Base-by-base conservation (phyloP, 805 yeast genomes). In the Komagataella phaffii region DNA sequence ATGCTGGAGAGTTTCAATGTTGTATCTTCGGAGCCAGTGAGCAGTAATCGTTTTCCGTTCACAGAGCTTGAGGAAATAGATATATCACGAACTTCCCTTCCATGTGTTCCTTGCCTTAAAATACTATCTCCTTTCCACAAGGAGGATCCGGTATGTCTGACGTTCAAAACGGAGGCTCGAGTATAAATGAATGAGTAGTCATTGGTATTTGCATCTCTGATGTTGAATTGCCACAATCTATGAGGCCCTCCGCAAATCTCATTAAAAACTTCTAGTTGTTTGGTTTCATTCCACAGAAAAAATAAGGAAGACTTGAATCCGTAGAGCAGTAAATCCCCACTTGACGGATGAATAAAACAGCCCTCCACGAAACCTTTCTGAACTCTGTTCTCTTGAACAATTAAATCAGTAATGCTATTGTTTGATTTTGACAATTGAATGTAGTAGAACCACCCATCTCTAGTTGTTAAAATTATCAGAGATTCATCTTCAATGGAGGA, bases 171-270 rank as follows among this genome's bases (percentile, higher is more conserved):
- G 3, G 83, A 72, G 23, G 82, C 75, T 62, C 80, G 80, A 10
- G 85, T 79, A 61, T 79, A 85, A 19, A 73, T 68, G 55, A 88
- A 77, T 48, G 74, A 69, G 56, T 64, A 75, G 10, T 62, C 59
- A 8, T 59, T 44, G 3, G 57, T 56, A 12, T 56, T 59, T 3
- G 59, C 56, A 5, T 54, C 50, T n/a, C 49, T 50, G 19, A 53
- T 54, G 4, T 60, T 52, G 30, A 52, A 50, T 44, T 57, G 51
- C 96, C 97, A 93, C 53, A 79, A 77, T 54, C 98, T 74, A 62
- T 90, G 96, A 3, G 93, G 79, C 2, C 98, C 98, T 24, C 98
- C 98, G 64, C 98, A 93, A 12, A 74, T 65, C 55, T 81, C 88
- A 53, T 81, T 76, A 49, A 77, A 70, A 2, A 88, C 62, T 62